A percentile compares a stretch with the other conserved stretches of the same genome.
Evolutionary conservation across 257 asterid species (phyloP).

Genomic region (Primulina huaijiensis): DNA sequence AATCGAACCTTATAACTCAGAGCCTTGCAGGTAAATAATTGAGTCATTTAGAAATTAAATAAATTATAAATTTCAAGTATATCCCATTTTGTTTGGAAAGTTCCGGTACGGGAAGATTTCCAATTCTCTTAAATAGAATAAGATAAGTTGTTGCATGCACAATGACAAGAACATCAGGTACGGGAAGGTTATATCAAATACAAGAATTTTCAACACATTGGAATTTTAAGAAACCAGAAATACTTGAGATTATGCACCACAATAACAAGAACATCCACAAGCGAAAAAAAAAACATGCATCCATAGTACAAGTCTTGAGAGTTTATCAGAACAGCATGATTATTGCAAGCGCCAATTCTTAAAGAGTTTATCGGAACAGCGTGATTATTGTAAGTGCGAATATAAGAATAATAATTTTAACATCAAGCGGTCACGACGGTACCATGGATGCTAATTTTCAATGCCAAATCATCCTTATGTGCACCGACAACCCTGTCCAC

Average conservation of each 20-base stretch:
- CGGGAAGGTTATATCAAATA: too few relatives aligned
- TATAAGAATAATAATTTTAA: too few relatives aligned
- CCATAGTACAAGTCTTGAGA: neutral
- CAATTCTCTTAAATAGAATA: too few relatives aligned
- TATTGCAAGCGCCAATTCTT: neutral
- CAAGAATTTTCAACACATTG: neutral
- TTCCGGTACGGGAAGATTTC: too few relatives aligned
- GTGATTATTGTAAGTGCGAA: neutral
- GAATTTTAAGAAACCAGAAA: neutral
- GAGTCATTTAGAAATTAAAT: too few relatives aligned
- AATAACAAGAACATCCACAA: neutral
- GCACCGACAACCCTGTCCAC: conserved; percentile 35
- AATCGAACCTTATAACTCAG: too few relatives aligned
- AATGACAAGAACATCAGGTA: too few relatives aligned
- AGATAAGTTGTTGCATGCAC: too few relatives aligned
- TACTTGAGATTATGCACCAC: neutral
- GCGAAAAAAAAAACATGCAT: neutral
- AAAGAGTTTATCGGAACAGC: neutral
- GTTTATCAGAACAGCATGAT: neutral
- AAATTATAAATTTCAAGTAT: too few relatives aligned
- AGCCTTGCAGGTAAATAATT: too few relatives aligned
- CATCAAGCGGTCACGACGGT: neutral
- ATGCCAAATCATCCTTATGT: conserved; percentile 24
- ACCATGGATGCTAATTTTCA: neutral
- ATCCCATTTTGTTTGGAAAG: too few relatives aligned